Percentiles rank a stretch among this genome's conserved stretches.
Evolutionary conservation across 768 basidiomycete species (phyloP).

Genomic region (Nevesoporus exiguus): DNA sequence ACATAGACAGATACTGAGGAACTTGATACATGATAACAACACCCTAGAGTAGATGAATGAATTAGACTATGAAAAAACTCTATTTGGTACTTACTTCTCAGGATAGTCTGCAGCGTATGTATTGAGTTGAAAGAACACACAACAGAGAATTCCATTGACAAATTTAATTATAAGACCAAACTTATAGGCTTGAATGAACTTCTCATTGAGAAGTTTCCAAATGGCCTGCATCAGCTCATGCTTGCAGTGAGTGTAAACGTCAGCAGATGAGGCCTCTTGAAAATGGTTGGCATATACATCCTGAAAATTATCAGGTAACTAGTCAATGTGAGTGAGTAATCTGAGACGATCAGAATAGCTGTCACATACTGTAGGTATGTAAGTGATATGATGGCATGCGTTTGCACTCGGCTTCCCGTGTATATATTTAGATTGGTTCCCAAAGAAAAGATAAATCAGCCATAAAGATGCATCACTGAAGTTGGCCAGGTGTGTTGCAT

Average conservation of each 20-base stretch:
- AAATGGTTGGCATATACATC: neutral
- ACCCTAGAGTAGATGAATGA: neutral
- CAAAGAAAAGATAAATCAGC: neutral
- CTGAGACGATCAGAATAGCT: neutral
- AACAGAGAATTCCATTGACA: slow-evolving; percentile 8
- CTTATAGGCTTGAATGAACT: slow-evolving; percentile 12
- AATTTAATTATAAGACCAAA: slow-evolving; percentile 15
- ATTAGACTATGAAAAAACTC: neutral
- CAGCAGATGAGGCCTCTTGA: neutral
- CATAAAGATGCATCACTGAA: neutral
- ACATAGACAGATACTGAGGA: neutral
- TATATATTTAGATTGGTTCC: neutral
- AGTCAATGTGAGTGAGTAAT: neutral
- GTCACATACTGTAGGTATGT: neutral
- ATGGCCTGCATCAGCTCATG: slow-evolving; percentile 18
- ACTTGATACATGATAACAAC: slow-evolving; percentile 4
- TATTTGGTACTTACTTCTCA: neutral
- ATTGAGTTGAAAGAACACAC: slow-evolving; percentile 15
- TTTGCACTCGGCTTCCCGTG: neutral
- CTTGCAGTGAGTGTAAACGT: slow-evolving; percentile 13
- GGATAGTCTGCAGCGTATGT: slow-evolving; percentile 18
- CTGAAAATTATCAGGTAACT: neutral
- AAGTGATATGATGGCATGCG: neutral
- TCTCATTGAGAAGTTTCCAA: slow-evolving; percentile 12
- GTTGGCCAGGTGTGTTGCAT: neutral